Percentiles rank a stretch among this genome's conserved stretches.
Evolutionary conservation across 306 rosid species (phyloP).

Genomic region (Pterocarpus santalinus): DNA sequence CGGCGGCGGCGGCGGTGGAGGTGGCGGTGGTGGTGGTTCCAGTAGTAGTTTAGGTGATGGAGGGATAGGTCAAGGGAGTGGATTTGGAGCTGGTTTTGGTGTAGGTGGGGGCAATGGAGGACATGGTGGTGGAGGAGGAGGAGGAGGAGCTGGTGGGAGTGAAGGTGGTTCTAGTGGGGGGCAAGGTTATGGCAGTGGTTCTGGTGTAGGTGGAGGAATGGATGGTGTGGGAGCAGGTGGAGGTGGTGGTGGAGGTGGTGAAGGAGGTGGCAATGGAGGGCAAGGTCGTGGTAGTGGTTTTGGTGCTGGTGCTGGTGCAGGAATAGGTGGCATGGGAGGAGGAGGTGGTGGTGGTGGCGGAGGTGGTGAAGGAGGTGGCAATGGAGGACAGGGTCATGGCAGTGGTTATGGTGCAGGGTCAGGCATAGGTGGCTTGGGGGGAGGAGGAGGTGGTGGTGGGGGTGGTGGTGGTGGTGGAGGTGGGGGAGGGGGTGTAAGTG

Average conservation of each 20-base stretch:
- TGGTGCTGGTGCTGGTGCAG: slow-evolving; percentile 49
- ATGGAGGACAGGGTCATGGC: slow-evolving; percentile 51
- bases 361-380: not conserved
- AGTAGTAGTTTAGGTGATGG: slow-evolving; percentile 26
- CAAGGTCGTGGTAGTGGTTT: slow-evolving; percentile 60
- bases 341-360: slow-evolving; percentile 29
- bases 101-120: slow-evolving; percentile 40
- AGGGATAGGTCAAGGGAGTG: slow-evolving; percentile 45
- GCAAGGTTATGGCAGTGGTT: slow-evolving; percentile 61
- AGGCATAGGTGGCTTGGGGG: slow-evolving; percentile 15
- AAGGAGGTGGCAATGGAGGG: slow-evolving; percentile 56
- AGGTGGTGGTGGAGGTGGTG: slow-evolving; percentile 47
- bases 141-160: slow-evolving; percentile 49
- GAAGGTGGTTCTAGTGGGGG: slow-evolving; percentile 54
- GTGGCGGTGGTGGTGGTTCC: slow-evolving; percentile 18
- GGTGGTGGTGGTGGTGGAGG: slow-evolving; percentile 4
- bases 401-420: slow-evolving; percentile 43
- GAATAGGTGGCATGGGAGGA: slow-evolving; percentile 3
- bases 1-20: slow-evolving; percentile 36
- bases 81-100: slow-evolving; percentile 43
- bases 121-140: slow-evolving; percentile 48
- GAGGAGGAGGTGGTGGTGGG: slow-evolving; percentile 2
- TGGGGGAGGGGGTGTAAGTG: not conserved
- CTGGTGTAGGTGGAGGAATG: slow-evolving; percentile 55
- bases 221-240: slow-evolving; percentile 51